Evolutionary conservation across 2,329 filamentous ascomycete species (phyloP).

Genomic region (Arthrinium phaeospermum): DNA sequence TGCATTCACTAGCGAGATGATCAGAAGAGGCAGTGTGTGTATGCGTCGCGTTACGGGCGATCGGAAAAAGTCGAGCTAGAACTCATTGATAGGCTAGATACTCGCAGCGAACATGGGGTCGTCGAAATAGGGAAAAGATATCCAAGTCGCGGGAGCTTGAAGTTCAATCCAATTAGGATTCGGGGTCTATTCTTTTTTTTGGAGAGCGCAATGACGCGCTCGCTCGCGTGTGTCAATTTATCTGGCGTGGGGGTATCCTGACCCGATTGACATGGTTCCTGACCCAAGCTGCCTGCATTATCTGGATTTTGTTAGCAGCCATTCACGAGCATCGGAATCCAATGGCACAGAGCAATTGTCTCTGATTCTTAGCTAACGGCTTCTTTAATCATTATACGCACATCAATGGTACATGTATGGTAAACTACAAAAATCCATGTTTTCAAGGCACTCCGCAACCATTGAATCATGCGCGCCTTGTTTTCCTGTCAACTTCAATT

Average conservation of each 20-base stretch:
- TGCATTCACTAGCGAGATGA: conserved; percentile 22
- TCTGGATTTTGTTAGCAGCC: neutral
- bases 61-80: neutral
- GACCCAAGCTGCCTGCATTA: neutral
- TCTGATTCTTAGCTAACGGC: neutral
- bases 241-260: conserved; percentile 8
- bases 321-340: neutral
- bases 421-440: neutral
- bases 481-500: neutral
- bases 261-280: neutral
- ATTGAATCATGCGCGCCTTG: neutral
- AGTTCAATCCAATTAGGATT: neutral
- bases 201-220: neutral
- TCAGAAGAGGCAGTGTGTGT: neutral
- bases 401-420: neutral
- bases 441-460: neutral
- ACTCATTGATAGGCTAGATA: neutral
- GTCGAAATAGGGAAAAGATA: neutral
- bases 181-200: neutral
- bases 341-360: neutral
- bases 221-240: conserved; percentile 10
- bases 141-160: conserved; percentile 1
- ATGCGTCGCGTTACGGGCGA: neutral
- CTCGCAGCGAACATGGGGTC: neutral
- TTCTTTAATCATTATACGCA: neutral